Base-by-base conservation (phyloP, 2,329 filamentous ascomycete genomes). In the Fusarium odoratissimum region DNA sequence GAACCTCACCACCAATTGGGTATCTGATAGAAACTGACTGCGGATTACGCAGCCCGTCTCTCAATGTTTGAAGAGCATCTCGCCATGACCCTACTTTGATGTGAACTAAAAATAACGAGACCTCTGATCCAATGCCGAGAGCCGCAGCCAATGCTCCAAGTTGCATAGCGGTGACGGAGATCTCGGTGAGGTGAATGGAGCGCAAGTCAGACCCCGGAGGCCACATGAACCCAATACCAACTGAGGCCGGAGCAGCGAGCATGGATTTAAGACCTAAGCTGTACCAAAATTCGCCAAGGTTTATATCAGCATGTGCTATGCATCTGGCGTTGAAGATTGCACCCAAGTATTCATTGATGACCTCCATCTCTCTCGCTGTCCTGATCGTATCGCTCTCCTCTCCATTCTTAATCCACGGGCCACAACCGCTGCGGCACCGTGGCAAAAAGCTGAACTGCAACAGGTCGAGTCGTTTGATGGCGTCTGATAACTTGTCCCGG, bases 171-270 rank as follows among this genome's bases (percentile, higher is more conserved):
- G 38, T 45, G 12, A 33, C 13, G 0, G 38, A 7, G 1, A 45
- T 16, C 9, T 56, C 38, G 6, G 5, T 10, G 0, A 56, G 54
- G 1, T 16, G 9, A 6, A 45, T 25, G 2, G 54, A 57, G 9
- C 5, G 13, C 4, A 57, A 13, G 8, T 13, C 1, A 16, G n/a
- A n/a, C 0, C 6, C 4, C 0, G 2, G 0, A 3, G 40, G 30
- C 54, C 54, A 57, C 13, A 2, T 28, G 4, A 57, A 46, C 1
- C 17, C 30, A 5, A 46, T 57, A 1, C 54, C 28, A 2, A 38
- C 19, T 12, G n/a, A 28, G 11, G 9, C 35, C 4, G 38, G 38
- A 16, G 28, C 28, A 21, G 9, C 17, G 9, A 45, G n/a, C 9
- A 28, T 33, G 8, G 54, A 56, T 1, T 45, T 6, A 1, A 45